phyloP scores from a whole-genome alignment of 176 grass and related monocot genomes.

The Musa beccarii region DNA sequence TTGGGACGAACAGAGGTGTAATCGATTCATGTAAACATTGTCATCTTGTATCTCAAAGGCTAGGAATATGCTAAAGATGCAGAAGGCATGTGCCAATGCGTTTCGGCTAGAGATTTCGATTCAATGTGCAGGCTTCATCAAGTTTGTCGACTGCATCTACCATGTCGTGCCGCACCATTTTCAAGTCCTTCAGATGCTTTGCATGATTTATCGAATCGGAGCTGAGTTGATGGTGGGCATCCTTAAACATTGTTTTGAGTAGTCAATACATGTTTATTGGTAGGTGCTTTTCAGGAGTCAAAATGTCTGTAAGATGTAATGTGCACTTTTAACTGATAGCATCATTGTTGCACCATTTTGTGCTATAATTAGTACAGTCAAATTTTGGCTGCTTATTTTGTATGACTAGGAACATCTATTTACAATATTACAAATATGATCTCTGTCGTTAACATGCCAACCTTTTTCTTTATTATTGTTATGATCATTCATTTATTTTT shows the following conservation, averaged over 20 bases:
- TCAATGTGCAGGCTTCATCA: background rate
- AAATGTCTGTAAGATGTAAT: background rate
- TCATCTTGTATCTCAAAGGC: background rate
- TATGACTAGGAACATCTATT: background rate
- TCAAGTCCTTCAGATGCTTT: conserved; percentile 7
- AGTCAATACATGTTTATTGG: background rate
- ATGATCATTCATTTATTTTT: background rate
- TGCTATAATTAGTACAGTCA: background rate
- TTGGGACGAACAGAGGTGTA: background rate
- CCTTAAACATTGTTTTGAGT: conserved; percentile 4
- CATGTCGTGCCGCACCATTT: background rate
- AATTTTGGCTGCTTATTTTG: background rate
- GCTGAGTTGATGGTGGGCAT: conserved; percentile 9
- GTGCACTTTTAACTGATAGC: background rate
- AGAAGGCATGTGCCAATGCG: background rate
- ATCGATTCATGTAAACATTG: background rate
- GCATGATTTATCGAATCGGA: background rate
- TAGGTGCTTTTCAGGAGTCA: background rate
- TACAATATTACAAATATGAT: background rate
- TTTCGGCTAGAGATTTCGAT: conserved; percentile 19
- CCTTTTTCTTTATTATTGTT: background rate
- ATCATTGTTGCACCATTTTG: background rate
- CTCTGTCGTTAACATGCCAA: background rate
- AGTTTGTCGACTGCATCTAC: background rate
- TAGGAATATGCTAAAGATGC: background rate